Percentiles rank a stretch among this genome's conserved stretches.
Evolutionary conservation across 1,284 basidiomycete genomes (phyloP).

Genomic region (Ceratobasidium papillatum): DNA sequence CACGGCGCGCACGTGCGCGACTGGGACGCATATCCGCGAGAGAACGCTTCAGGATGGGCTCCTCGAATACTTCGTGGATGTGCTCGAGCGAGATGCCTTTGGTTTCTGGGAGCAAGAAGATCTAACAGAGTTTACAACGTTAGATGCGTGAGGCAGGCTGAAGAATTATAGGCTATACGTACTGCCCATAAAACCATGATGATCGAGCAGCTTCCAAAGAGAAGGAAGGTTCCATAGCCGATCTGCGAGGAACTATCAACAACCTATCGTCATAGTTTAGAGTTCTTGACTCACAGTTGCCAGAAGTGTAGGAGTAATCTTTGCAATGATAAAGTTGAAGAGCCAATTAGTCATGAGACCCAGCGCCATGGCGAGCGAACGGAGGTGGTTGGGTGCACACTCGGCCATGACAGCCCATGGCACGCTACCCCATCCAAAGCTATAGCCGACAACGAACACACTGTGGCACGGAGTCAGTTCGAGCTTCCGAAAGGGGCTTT

Average conservation of each 20-base stretch:
- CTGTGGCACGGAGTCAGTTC: not conserved
- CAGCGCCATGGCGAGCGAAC: constrained; percentile 48
- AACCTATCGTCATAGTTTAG: not conserved
- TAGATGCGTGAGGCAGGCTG: not conserved
- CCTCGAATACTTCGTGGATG: constrained; percentile 48
- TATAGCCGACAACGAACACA: constrained; percentile 31
- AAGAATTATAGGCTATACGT: not conserved
- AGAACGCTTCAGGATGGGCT: constrained; percentile 47
- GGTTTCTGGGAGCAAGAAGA: constrained; percentile 49
- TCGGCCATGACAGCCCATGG: constrained; percentile 48
- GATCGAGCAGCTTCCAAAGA: constrained; percentile 39
- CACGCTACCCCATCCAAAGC: constrained; percentile 37
- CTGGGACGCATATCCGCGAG: constrained; percentile 45
- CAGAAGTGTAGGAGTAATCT: constrained; percentile 48
- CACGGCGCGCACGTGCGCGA: constrained; percentile 35
- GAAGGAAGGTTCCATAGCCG: constrained; percentile 47
- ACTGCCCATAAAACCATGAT: constrained; percentile 47
- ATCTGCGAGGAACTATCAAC: not conserved
- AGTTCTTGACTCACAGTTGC: constrained; percentile 45
- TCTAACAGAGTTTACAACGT: not conserved
- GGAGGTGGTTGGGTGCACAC: constrained; percentile 49
- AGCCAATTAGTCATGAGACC: constrained; percentile 45
- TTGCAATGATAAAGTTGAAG: constrained; percentile 49
- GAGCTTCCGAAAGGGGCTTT: not conserved
- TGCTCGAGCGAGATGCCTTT: constrained; percentile 48